A percentile compares a stretch with the other conserved stretches of the same genome.
phyloP scores from a whole-genome alignment of 2,329 filamentous ascomycete genomes.

The Triangularia setosa region DNA sequence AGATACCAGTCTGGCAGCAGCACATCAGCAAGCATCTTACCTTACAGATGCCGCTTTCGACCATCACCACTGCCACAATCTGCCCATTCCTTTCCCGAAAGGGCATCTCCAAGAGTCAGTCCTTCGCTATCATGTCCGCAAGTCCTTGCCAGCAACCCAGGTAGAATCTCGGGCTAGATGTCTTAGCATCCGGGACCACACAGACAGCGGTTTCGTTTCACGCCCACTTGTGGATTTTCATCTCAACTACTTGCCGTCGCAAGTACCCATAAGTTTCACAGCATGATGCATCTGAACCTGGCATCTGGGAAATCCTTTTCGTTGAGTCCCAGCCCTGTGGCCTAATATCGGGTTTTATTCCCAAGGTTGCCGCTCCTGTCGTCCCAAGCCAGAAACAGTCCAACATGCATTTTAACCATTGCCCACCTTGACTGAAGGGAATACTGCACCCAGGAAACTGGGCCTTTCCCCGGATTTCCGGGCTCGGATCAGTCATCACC shows the following conservation, averaged over 20 bases:
- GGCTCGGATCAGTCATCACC: neutral
- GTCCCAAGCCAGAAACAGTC: neutral
- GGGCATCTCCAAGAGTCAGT: neutral
- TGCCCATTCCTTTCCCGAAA: neutral
- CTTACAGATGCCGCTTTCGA: neutral
- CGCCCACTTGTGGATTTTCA: conserved; percentile 1
- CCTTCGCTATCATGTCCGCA: neutral
- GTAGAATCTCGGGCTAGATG: neutral
- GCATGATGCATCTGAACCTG: neutral
- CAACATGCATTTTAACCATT: neutral
- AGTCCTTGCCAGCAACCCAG: neutral
- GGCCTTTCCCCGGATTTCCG: conserved; percentile 2
- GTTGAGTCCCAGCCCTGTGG: neutral
- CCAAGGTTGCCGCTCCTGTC: neutral
- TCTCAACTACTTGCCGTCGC: neutral
- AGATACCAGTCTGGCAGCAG: neutral
- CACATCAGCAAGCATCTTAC: neutral
- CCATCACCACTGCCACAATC: conserved; percentile 1
- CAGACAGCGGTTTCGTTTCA: conserved; percentile 8
- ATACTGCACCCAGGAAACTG: neutral
- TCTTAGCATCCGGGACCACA: conserved; percentile 2
- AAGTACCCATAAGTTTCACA: conserved; percentile 1
- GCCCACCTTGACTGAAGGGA: neutral
- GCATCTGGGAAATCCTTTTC: neutral
- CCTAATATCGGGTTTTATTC: neutral